Conservation (phyloP, 2,329 filamentous ascomycete genomes). For the Paecilomyces fulvus region DNA sequence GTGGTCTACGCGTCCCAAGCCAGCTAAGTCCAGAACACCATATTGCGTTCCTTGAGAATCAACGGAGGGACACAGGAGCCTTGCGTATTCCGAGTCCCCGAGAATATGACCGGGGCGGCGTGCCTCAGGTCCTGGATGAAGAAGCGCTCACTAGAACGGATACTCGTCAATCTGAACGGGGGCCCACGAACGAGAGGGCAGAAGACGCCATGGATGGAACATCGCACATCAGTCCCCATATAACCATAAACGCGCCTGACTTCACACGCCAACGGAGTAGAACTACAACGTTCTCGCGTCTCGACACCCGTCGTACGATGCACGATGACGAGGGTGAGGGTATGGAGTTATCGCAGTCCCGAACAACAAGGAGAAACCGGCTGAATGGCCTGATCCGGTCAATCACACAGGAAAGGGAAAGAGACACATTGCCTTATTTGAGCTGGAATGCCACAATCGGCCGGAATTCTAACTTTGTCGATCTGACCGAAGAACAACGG, state of each 20-base stretch:
- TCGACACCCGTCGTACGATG: conserved; percentile 28
- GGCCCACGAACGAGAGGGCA: conserved; percentile 10
- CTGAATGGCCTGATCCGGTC: conserved; percentile 26
- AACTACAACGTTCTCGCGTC: conserved; percentile 28
- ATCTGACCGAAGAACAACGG: conserved; percentile 79
- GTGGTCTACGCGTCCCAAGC: conserved; percentile 46
- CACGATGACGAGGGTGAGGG: conserved; percentile 22
- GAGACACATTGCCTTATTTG: conserved; percentile 69
- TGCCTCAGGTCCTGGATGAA: conserved; percentile 53
- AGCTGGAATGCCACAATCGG: conserved; percentile 90
- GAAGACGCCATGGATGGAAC: conserved; percentile 13
- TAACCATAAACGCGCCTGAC: conserved; percentile 38
- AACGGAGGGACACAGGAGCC: conserved; percentile 65
- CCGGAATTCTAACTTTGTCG: conserved; percentile 86
- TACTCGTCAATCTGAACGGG: conserved; percentile 16
- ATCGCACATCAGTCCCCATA: conserved; percentile 29
- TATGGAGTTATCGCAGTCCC: conserved; percentile 14
- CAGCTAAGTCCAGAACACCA: conserved; percentile 62
- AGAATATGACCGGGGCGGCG: conserved; percentile 75
- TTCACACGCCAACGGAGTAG: conserved; percentile 15
- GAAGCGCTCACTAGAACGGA: conserved; percentile 20
- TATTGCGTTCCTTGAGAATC: conserved; percentile 79
- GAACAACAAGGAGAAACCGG: conserved; percentile 19
- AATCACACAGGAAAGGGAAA: conserved; percentile 27
- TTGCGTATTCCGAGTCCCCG: conserved; percentile 85